These are phyloP conservation scores for Chaetomium cochliodes DNA, from an alignment of 495 filamentous ascomycete genomes.

Conservation along the genomic window DNA sequence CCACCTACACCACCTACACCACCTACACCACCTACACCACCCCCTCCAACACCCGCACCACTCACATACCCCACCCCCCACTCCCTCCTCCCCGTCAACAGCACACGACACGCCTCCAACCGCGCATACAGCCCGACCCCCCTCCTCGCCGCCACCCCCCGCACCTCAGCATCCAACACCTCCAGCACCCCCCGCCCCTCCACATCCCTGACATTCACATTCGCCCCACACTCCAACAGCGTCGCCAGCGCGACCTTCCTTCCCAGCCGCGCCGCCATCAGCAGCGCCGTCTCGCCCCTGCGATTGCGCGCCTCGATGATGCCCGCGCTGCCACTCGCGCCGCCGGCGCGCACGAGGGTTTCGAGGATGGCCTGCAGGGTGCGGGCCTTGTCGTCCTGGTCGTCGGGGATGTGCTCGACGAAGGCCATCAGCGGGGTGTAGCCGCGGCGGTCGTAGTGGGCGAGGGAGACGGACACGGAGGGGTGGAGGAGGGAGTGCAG, in stretches of 20 bases:
- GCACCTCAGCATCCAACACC: conserved; percentile 35
- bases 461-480: conserved; percentile 44
- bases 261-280: conserved; percentile 46
- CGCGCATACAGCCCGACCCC: conserved; percentile 33
- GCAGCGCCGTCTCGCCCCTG: conserved; percentile 47
- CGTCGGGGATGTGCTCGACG: conserved; percentile 42
- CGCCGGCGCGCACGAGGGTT: conserved; percentile 33
- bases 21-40: not conserved
- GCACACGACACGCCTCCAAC: conserved; percentile 35
- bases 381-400: conserved; percentile 42
- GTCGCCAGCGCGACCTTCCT: conserved; percentile 45
- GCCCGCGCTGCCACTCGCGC: too few relatives aligned
- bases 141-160: conserved; percentile 16
- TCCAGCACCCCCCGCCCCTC: conserved; percentile 40
- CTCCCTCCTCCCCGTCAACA: conserved; percentile 34
- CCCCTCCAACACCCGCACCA: not conserved
- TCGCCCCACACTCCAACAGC: conserved; percentile 45
- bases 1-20: not conserved
- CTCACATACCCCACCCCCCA: conserved; percentile 25
- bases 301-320: conserved; percentile 46
- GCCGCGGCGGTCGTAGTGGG: conserved; percentile 45
- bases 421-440: conserved; percentile 51
- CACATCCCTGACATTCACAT: conserved; percentile 44
- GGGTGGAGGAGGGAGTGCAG: conserved; percentile 38
- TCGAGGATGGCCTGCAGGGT: conserved; percentile 35